Evolutionary conservation across 768 basidiomycete genomes (phyloP).

Genomic region (Xerocomus potaroensis): DNA sequence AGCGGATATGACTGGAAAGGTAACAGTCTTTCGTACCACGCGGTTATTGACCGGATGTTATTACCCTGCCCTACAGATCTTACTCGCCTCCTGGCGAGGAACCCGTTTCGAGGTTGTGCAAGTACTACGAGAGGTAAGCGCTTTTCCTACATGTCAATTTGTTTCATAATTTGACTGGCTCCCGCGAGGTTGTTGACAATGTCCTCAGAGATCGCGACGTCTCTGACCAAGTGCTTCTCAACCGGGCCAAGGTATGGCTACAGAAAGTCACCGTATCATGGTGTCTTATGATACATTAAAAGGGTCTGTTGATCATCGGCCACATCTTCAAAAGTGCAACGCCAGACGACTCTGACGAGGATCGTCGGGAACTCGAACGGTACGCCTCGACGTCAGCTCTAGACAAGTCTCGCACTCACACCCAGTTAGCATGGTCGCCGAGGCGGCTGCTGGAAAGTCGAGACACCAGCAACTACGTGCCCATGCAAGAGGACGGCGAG

Average conservation of each 20-base stretch:
- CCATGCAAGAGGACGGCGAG: slow-evolving; percentile 25
- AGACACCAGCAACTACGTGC: slow-evolving; percentile 44
- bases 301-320: slow-evolving; percentile 87
- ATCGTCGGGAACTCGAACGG: slow-evolving; percentile 92
- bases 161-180: neutral
- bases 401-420: slow-evolving; percentile 2
- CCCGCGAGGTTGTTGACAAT: slow-evolving; percentile 64
- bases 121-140: slow-evolving; percentile 67
- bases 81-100: slow-evolving; percentile 97
- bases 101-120: slow-evolving; percentile 93
- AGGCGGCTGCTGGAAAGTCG: slow-evolving; percentile 71
- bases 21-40: too few relatives aligned
- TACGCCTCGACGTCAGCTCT: slow-evolving; percentile 30
- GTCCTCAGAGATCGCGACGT: slow-evolving; percentile 79
- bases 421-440: slow-evolving; percentile 70
- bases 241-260: slow-evolving; percentile 74
- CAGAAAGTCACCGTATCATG: neutral
- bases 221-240: slow-evolving; percentile 65
- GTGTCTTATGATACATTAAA: slow-evolving; percentile 3
- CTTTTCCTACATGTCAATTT: slow-evolving; percentile 2
- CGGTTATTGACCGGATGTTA: neutral
- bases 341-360: slow-evolving; percentile 91
- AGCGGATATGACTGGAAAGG: slow-evolving; percentile 91
- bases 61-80: slow-evolving; percentile 47
- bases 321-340: slow-evolving; percentile 81